Evolutionary conservation across 2,329 filamentous ascomycete genomes (phyloP), one percentile per base, ranked within the genome.

Genomic region (Arthrobotrys conoides): DNA sequence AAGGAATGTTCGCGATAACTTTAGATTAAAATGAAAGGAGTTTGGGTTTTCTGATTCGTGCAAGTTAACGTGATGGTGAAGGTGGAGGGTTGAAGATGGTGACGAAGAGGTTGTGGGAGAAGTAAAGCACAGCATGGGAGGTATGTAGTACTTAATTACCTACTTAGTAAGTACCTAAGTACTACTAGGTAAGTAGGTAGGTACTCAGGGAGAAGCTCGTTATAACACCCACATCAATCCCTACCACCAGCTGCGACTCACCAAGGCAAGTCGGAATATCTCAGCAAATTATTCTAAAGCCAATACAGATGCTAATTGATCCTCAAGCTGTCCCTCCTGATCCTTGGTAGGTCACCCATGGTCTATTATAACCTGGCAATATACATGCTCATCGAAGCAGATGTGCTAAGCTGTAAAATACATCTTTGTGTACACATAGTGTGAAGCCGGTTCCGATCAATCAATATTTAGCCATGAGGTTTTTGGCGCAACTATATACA

Each of bases 401-500:
- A 5, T 16, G 9, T 1, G 33, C 33, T 9, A 36, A 36, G 8
- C 12, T 51, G 48, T 51, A 22, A 51, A 24, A 10, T 51, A 24
- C 48, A 51, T 24, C 10, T n/a, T n/a, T 51, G 48, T 4, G 24
- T 16, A 20, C 5, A 51, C 22, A 51, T 20, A 55, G 24, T 3
- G 9, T 6, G 8, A n/a, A n/a, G 14, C 14, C 5, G 6, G 33
- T 33, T n/a, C 24, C 8, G 24, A 18, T 10, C 51, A 27, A 51
- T 59, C 53, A 59, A 27, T 44, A 48, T 22, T 48, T 61, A n/a
- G 41, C 46, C 41, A 77, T 64, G 3, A 77, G 67, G 16, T 55
- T 41, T 48, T 53, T 59, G 8, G 67, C 73, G 59, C 73, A 77
- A 30, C 16, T 46, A 18, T 61, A 71, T 36, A 71, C 48, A 16